Evolutionary conservation across 2,329 filamentous ascomycete species (phyloP), one percentile per base, ranked within the genome.

Genomic region (Periconia sp.): DNA sequence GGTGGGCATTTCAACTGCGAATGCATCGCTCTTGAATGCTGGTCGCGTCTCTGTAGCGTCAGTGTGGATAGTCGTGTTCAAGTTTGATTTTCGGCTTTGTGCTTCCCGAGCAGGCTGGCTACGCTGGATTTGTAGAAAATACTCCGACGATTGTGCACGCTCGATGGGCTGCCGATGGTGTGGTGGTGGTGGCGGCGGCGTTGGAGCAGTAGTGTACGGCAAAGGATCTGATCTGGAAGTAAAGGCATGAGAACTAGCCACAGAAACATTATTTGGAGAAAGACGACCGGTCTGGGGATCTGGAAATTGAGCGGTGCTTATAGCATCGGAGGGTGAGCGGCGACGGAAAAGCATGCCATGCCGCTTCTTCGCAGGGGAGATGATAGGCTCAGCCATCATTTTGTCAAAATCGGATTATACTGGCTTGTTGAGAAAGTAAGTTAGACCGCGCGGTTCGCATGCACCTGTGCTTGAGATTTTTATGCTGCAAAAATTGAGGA

Each of bases 1-100:
- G 1, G 67, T 69, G 2, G 68, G 69, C 67, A 70, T 71, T 11
- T 69, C 58, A 6, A 72, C 56, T 11, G 68, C 68, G 41, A 70
- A 72, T 0, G 66, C 65, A 50, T 72, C 69, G 48, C 66, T 70
- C 47, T 72, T 66, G 47, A 72, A 72, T 2, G 62, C 60, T 6
- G 62, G 61, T 3, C 66, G 63, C 1, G 57, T 56, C 18, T 61
- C 59, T 1, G 62, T 63, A 0, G 63, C 59, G 31, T 72, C 64
- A 2, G 69, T 71, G 20, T 53, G 50, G 18, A 72, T 71, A 0
- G 62, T 69, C 1, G 62, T 60, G 40, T 62, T 55, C 41, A 17
- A 47, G 6, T 59, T 59, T 3, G 58, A 67, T 41, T 67, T 71
- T 30, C 62, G 56, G 45, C 64, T 70, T 10, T 54, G 57, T 6